phyloP scores from a whole-genome alignment of 2,329 filamentous ascomycete species.

The Parastagonospora nodorum region DNA sequence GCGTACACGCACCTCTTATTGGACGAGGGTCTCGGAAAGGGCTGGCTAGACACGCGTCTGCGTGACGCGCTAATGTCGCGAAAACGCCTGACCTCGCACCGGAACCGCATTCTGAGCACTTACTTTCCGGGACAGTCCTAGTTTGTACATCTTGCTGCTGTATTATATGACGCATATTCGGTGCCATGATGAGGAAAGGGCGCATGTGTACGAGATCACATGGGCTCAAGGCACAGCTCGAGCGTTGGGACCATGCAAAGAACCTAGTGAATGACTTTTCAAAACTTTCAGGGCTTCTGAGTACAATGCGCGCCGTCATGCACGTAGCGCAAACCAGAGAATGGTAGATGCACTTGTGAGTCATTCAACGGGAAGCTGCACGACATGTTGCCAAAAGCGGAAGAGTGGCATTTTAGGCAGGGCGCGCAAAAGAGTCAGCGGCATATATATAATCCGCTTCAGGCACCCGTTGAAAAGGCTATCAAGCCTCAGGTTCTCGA shows the following conservation, averaged over 20 bases:
- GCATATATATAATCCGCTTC: constrained; percentile 24
- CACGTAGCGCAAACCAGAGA: constrained; percentile 11
- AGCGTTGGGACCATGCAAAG: neutral
- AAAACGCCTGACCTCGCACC: constrained; percentile 68
- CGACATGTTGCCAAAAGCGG: constrained; percentile 35
- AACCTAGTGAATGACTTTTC: neutral
- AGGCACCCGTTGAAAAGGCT: constrained; percentile 9
- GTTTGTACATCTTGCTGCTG: neutral
- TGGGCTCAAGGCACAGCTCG: neutral
- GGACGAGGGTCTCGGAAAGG: constrained; percentile 59
- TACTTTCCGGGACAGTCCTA: constrained; percentile 51
- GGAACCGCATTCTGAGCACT: constrained; percentile 59
- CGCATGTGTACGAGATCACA: neutral
- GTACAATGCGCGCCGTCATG: constrained; percentile 7
- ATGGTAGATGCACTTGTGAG: constrained; percentile 29
- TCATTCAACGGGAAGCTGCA: constrained; percentile 32
- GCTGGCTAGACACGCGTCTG: constrained; percentile 68
- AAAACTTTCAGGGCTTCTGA: neutral
- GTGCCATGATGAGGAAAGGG: neutral
- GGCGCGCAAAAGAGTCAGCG: constrained; percentile 18
- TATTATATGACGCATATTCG: neutral
- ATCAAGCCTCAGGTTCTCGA: constrained; percentile 11
- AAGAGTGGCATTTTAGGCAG: constrained; percentile 13
- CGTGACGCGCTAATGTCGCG: constrained; percentile 61
- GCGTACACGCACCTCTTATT: constrained; percentile 85